These are phyloP conservation scores for Zygnema circumcarinatum DNA, from an alignment of 139 green algal species.

Conservation along the genomic window DNA sequence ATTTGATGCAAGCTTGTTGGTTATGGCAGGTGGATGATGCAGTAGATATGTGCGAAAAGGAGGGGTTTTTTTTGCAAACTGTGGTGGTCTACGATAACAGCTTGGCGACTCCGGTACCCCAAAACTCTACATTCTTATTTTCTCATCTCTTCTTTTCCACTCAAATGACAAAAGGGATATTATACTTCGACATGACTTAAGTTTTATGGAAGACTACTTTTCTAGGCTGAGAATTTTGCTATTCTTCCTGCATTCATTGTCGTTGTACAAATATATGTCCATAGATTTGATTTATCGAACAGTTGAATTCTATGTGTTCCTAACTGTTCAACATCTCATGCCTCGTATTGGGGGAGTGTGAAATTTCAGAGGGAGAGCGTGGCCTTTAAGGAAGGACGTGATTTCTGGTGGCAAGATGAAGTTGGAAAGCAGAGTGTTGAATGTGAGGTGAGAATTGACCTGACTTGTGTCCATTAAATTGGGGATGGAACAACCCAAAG, in stretches of 20 bases:
- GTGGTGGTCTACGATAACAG: slow-evolving; percentile 82
- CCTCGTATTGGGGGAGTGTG: not conserved
- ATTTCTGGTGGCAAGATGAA: slow-evolving; percentile 87
- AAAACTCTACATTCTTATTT: not conserved
- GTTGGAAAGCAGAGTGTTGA: slow-evolving; percentile 67
- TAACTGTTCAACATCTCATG: no score
- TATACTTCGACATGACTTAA: no score
- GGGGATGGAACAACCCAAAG: no score
- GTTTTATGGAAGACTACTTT: no score
- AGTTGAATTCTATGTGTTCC: no score
- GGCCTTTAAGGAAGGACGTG: slow-evolving; percentile 67
- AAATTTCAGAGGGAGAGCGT: slow-evolving; percentile 55
- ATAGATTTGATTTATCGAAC: no score
- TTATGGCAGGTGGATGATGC: slow-evolving; percentile 50
- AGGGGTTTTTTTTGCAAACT: slow-evolving; percentile 28
- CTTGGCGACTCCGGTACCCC: slow-evolving; percentile 60
- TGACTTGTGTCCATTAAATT: not conserved
- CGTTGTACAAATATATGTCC: no score
- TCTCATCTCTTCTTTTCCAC: no score
- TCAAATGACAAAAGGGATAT: no score
- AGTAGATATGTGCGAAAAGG: slow-evolving; percentile 28
- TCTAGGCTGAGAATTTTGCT: no score
- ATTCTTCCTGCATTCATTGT: no score
- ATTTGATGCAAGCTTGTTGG: no score
- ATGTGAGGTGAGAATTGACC: slow-evolving; percentile 69